phyloP scores from a whole-genome alignment of 2,329 filamentous ascomycete genomes.

The Dactylellina cionopaga region DNA sequence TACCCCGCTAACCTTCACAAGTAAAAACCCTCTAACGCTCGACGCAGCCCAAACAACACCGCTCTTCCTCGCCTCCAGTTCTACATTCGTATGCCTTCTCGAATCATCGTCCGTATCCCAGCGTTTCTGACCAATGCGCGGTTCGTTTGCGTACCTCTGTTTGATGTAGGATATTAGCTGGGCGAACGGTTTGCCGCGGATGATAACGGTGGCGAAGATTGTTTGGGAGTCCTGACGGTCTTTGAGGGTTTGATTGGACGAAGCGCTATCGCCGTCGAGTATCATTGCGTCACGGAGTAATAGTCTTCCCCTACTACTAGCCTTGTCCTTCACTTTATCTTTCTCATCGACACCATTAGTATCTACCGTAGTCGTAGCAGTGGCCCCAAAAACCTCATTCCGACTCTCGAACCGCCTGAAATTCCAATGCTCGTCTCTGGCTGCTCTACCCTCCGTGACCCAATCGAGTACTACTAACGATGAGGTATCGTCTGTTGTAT shows the following conservation, averaged over 20 bases:
- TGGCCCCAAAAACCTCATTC: constrained; percentile 81
- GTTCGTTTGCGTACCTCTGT: constrained; percentile 78
- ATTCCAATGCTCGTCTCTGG: constrained; percentile 88
- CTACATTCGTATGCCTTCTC: constrained; percentile 67
- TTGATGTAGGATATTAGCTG: constrained; percentile 78
- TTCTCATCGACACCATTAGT: constrained; percentile 59
- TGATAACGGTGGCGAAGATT: constrained; percentile 84
- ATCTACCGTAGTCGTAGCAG: constrained; percentile 57
- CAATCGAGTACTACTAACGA: constrained; percentile 88
- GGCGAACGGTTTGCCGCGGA: constrained; percentile 77
- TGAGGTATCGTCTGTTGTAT: constrained; percentile 61
- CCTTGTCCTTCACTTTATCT: constrained; percentile 57
- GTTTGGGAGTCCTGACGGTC: constrained; percentile 78
- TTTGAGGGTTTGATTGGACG: constrained; percentile 60
- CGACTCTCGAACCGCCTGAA: constrained; percentile 80
- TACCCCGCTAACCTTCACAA: constrained; percentile 88
- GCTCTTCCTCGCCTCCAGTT: constrained; percentile 68
- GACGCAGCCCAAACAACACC: constrained; percentile 84
- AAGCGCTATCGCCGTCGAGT: constrained; percentile 67
- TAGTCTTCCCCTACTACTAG: constrained; percentile 65
- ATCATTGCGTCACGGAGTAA: constrained; percentile 87
- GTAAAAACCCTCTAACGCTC: constrained; percentile 79
- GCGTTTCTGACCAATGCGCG: constrained; percentile 75
- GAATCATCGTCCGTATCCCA: constrained; percentile 60
- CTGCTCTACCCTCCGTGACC: constrained; percentile 87